These are phyloP conservation scores for Pyrenochaeta sp. DNA, from an alignment of 2,329 filamentous ascomycete genomes.

Conservation along the genomic window DNA sequence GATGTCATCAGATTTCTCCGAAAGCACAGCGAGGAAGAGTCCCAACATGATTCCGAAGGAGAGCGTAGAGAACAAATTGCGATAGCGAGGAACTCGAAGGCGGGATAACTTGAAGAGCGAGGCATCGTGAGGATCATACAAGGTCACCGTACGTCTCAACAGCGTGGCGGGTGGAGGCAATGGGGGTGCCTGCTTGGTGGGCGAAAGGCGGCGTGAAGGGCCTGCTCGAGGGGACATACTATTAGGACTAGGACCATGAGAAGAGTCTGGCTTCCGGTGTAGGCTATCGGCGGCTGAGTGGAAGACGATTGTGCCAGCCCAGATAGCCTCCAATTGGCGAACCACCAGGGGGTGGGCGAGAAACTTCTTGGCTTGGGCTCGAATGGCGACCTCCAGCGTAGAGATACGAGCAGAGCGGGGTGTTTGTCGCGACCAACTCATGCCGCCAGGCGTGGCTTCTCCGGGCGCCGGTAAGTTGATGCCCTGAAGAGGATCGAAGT, in stretches of 20 bases:
- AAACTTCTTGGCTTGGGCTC: slow-evolving; percentile 90
- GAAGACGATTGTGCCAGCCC: slow-evolving; percentile 94
- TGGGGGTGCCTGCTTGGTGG: slow-evolving; percentile 33
- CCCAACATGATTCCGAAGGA: slow-evolving; percentile 86
- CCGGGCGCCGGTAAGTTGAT: slow-evolving; percentile 61
- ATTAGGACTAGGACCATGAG: slow-evolving; percentile 27
- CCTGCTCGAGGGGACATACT: slow-evolving; percentile 39
- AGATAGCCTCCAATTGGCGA: slow-evolving; percentile 95
- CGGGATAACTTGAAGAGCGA: slow-evolving; percentile 91
- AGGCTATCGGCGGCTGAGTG: slow-evolving; percentile 86
- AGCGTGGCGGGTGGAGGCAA: slow-evolving; percentile 42
- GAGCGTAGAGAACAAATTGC: slow-evolving; percentile 86
- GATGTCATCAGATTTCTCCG: slow-evolving; percentile 77
- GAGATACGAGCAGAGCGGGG: slow-evolving; percentile 77
- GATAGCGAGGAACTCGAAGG: slow-evolving; percentile 87
- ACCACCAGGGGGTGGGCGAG: slow-evolving; percentile 90
- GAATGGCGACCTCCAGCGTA: slow-evolving; percentile 90
- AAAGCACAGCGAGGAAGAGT: slow-evolving; percentile 83
- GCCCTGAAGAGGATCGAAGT: slow-evolving; percentile 91
- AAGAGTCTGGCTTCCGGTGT: slow-evolving; percentile 66
- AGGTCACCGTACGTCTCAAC: slow-evolving; percentile 75
- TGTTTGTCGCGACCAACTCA: slow-evolving; percentile 31
- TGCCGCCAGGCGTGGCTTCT: slow-evolving; percentile 30
- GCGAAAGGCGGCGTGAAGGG: slow-evolving; percentile 38
- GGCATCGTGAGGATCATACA: slow-evolving; percentile 90